Base-by-base conservation (phyloP, 768 basidiomycete genomes). In the Cantharellus cinnabarinus region DNA sequence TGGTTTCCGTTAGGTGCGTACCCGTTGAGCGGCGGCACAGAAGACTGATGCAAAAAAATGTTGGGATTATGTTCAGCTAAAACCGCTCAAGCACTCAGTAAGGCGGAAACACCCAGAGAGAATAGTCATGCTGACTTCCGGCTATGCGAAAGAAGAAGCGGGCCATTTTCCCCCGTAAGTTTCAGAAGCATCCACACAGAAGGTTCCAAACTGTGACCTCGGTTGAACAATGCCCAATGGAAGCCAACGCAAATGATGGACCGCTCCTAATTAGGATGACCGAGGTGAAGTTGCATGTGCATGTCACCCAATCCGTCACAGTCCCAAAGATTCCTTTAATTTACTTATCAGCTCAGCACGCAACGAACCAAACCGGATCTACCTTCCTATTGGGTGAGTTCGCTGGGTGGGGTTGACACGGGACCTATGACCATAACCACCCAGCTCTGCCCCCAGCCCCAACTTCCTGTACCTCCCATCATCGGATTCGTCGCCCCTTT, bases 171-270 rank as follows among this genome's bases (percentile, higher is more conserved):
- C n/a, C 59, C 51, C 10, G 55, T 37, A 44, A 55, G 14, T 35
- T 37, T 7, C 20, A 14, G 56, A 4, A 38, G 2, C 35, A 14
- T 14, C 44, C 64, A 52, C 51, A 66, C 65, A 4, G 59, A 54
- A 42, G 64, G 39, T 20, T 66, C 63, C 29, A 66, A 37, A 35
- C 60, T 65, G 52, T 57, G 60, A 2, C 69, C 69, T 14, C 61
- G 61, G n/a, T 64, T 53, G 42, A n/a, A 70, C 69, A 70, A 0
- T 64, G 64, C 14, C 69, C 69, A 35, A 70, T 66, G 63, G 64
- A 70, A 5, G 69, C 69, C 20, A 60, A 34, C 10, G 52, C 7
- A 54, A 35, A 54, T 54, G 52, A 10, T 54, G 37, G 34, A 48
- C 44, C 52, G 34, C 37, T 54, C 10, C 52, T 29, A 29, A 29